Evolutionary conservation across 208 protist genomes (phyloP).

Genomic region (Crithidia fasciculata): DNA sequence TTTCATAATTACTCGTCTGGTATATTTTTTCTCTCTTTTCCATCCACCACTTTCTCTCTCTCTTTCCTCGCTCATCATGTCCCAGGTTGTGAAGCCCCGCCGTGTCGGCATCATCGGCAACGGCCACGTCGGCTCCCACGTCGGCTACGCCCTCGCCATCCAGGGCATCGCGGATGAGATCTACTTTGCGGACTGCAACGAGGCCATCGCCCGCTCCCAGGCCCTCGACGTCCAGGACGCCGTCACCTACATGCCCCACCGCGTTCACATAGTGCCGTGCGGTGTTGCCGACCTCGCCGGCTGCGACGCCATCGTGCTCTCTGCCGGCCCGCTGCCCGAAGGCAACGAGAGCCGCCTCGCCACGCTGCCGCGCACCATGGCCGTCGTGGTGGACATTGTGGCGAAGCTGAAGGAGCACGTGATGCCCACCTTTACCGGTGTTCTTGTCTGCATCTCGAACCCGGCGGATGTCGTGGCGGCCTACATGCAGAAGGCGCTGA

Average conservation of each 20-base stretch:
- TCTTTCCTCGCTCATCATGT: not conserved
- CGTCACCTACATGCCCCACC: constrained; percentile 51
- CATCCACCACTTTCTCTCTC: not conserved
- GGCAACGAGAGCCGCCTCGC: constrained; percentile 38
- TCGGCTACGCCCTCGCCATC: constrained; percentile 48
- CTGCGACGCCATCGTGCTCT: constrained; percentile 48
- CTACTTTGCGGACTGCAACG: constrained; percentile 44
- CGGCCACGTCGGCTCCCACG: constrained; percentile 52
- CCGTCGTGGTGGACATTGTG: constrained; percentile 40
- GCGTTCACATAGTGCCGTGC: constrained; percentile 31
- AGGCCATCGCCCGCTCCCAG: constrained; percentile 36
- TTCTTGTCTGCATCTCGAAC: constrained; percentile 57
- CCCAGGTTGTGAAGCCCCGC: constrained; percentile 34
- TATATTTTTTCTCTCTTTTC: constrained; percentile 14
- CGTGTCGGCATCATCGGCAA: constrained; percentile 47
- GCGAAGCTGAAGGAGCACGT: constrained; percentile 32
- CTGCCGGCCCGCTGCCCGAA: constrained; percentile 41
- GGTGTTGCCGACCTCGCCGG: constrained; percentile 31
- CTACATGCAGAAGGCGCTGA: constrained; percentile 45
- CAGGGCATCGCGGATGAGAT: constrained; percentile 49
- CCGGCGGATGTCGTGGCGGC: constrained; percentile 45
- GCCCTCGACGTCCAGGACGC: constrained; percentile 50
- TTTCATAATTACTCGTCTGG: not conserved
- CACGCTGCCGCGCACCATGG: constrained; percentile 48
- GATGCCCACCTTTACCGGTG: constrained; percentile 38